Evolutionary conservation across 345 rosid genomes (phyloP).

Genomic region (Eutrema japonicum): DNA sequence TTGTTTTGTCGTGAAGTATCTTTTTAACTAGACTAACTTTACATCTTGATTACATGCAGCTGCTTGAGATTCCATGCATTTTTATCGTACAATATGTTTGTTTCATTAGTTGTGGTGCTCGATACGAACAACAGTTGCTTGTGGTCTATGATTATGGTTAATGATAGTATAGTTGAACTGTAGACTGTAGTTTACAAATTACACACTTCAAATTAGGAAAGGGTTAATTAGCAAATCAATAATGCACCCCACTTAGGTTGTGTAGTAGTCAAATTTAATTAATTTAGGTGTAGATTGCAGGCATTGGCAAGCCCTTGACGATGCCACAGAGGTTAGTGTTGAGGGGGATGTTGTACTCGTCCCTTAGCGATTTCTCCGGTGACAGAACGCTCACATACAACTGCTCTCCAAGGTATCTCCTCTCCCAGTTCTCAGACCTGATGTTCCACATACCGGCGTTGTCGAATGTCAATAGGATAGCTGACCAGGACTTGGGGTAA

Average conservation of each 20-base stretch:
- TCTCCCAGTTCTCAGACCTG: slow-evolving; percentile 69
- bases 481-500: slow-evolving; percentile 83
- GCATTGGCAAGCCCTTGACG: slow-evolving; percentile 58
- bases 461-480: slow-evolving; percentile 74
- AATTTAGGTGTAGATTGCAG: slow-evolving; percentile 54
- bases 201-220: slow-evolving; percentile 19
- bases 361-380: slow-evolving; percentile 69
- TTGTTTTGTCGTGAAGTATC: not conserved
- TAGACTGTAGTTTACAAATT: slow-evolving; percentile 19
- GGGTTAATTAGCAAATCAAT: slow-evolving; percentile 41
- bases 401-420: slow-evolving; percentile 71
- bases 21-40: too few species aligned
- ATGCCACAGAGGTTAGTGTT: slow-evolving; percentile 62
- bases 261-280: not conserved
- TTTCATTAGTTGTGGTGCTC: too few species aligned
- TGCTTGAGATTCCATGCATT: not conserved
- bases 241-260: slow-evolving; percentile 1
- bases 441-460: slow-evolving; percentile 91
- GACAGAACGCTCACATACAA: slow-evolving; percentile 66
- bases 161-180: slow-evolving; percentile 3
- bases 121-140: not conserved
- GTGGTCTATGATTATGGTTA: slow-evolving; percentile 5
- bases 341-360: slow-evolving; percentile 81
- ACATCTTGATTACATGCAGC: not conserved
- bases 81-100: not conserved